Evolutionary conservation across 192 early-diverging fungal species (phyloP).

Genomic region (Chytriomyces hyalinus): DNA sequence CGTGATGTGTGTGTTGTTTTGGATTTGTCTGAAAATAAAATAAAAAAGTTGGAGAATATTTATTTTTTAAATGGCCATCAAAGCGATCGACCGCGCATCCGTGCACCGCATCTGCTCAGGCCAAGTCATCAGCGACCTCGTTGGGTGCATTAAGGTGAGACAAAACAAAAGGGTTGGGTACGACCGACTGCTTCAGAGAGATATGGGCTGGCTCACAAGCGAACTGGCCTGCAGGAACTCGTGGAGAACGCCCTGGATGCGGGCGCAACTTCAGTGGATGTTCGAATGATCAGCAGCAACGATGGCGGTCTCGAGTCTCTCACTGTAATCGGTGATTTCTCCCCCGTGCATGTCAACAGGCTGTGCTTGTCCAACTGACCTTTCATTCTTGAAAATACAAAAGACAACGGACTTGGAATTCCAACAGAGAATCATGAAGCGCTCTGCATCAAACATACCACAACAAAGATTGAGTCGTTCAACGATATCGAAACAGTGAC

Average conservation of each 20-base stretch:
- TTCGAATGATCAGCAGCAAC: slow-evolving; percentile 65
- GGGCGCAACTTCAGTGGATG: slow-evolving; percentile 77
- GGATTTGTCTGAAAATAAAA: neutral
- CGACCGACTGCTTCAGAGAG: neutral
- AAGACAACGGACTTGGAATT: slow-evolving; percentile 91
- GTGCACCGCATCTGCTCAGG: slow-evolving; percentile 81
- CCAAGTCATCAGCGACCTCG: slow-evolving; percentile 85
- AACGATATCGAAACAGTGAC: slow-evolving; percentile 74
- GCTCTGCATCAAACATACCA: slow-evolving; percentile 87
- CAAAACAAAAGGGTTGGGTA: neutral
- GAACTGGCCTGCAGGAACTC: slow-evolving; percentile 71
- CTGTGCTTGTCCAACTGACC: neutral
- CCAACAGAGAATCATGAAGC: slow-evolving; percentile 59
- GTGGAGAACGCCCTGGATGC: slow-evolving; percentile 95
- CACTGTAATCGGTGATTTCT: slow-evolving; percentile 57
- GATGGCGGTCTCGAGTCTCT: slow-evolving; percentile 78
- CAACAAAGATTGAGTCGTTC: slow-evolving; percentile 82
- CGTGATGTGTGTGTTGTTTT: no score
- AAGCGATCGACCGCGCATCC: slow-evolving; percentile 44
- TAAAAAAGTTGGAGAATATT: neutral
- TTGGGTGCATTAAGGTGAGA: slow-evolving; percentile 70
- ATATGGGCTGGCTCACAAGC: neutral
- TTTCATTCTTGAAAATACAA: neutral
- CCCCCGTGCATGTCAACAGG: neutral
- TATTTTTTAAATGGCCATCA: slow-evolving; percentile 12